Evolutionary conservation across 345 rosid genomes (phyloP).

Genomic region (Linum tenue): DNA sequence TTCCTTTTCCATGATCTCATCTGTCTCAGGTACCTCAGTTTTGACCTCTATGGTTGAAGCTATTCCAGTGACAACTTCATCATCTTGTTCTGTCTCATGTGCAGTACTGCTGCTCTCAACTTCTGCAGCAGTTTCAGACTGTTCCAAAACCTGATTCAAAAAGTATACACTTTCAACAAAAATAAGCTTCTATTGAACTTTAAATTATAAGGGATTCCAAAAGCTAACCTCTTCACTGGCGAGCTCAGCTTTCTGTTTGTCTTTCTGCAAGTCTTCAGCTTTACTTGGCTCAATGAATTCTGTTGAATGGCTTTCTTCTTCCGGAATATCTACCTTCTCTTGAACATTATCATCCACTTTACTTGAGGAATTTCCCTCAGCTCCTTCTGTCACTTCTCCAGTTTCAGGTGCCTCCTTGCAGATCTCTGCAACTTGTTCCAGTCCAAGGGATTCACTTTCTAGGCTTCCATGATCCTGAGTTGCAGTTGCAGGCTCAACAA

Average conservation of each 20-base stretch:
- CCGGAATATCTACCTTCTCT: neutral
- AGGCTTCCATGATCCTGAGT: neutral
- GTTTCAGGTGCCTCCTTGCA: neutral
- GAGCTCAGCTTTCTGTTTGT: neutral
- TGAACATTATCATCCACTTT: neutral
- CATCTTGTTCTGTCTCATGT: constrained; percentile 3
- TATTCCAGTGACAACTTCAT: constrained; percentile 7
- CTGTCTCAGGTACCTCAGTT: neutral
- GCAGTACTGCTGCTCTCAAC: constrained; percentile 7
- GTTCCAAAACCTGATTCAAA: constrained; percentile 12
- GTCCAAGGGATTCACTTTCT: neutral
- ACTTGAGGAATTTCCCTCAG: neutral
- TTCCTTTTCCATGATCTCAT: neutral
- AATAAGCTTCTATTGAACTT: neutral
- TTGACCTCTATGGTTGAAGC: constrained; percentile 1
- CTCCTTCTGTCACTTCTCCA: neutral
- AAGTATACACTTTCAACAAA: neutral
- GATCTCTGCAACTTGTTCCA: neutral
- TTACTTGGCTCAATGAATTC: neutral
- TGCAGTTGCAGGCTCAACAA: neutral
- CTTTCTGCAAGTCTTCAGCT: constrained; percentile 4
- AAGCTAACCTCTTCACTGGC: constrained; percentile 3
- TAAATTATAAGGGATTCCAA: neutral
- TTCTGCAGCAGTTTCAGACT: neutral
- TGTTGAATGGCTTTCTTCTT: neutral